phyloP scores from a whole-genome alignment of 106 monocot genomes.

The Triglochin maritima region DNA sequence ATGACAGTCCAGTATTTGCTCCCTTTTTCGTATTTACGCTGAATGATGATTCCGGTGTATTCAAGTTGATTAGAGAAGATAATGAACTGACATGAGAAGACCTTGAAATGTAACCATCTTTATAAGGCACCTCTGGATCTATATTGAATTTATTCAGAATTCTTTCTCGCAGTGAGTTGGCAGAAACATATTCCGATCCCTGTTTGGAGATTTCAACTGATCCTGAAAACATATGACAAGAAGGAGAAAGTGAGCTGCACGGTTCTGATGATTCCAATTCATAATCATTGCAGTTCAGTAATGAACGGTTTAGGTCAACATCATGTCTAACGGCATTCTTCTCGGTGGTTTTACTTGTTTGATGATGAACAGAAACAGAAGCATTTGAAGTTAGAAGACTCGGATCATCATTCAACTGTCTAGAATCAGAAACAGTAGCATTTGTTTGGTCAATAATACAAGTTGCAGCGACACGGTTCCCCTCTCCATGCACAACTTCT shows the following conservation, averaged over 20 bases:
- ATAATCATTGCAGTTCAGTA: not conserved
- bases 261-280: not conserved
- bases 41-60: not conserved
- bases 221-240: not conserved
- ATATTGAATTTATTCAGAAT: not conserved
- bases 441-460: not conserved
- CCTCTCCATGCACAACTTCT: not conserved
- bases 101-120: not conserved
- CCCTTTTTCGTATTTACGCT: not conserved
- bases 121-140: not conserved
- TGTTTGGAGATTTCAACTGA: not conserved
- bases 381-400: not conserved
- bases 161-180: not conserved
- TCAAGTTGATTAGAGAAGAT: not conserved
- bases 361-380: not conserved
- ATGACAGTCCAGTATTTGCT: not conserved
- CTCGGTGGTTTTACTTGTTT: not conserved
- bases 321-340: not conserved
- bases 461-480: slow-evolving; percentile 1
- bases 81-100: not conserved
- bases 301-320: slow-evolving; percentile 5
- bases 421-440: not conserved
- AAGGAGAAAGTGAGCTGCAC: not conserved
- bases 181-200: not conserved
- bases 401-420: not conserved